Percentiles rank a stretch among this genome's conserved stretches.
phyloP scores from a whole-genome alignment of 129 eudicot species.

The Lonicera japonica region DNA sequence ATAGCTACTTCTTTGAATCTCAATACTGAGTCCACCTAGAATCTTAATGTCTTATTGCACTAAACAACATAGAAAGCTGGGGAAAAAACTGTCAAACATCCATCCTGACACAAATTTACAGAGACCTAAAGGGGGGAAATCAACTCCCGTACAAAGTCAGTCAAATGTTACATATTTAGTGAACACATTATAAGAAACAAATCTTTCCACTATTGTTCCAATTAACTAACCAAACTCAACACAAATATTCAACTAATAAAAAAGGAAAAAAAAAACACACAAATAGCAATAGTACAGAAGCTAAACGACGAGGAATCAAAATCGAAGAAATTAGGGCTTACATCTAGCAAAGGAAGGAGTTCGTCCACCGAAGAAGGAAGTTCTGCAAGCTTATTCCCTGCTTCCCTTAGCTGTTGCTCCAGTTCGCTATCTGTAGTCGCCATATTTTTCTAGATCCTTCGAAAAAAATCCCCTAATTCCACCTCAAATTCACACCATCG shows the following conservation, averaged over 20 bases:
- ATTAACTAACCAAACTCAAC: neutral
- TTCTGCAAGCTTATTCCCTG: slow-evolving; percentile 43
- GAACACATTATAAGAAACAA: no score
- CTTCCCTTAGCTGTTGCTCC: slow-evolving; percentile 50
- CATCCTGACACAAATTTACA: no score
- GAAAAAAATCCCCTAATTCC: neutral
- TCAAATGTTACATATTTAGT: no score
- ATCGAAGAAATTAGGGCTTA: slow-evolving; percentile 25
- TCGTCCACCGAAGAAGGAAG: slow-evolving; percentile 50
- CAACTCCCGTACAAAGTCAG: no score
- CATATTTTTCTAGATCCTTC: slow-evolving; percentile 20
- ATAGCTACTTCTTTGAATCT: no score
- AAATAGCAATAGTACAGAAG: no score
- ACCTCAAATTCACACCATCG: slow-evolving; percentile 1
- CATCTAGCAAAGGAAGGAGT: slow-evolving; percentile 74
- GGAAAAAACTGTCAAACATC: no score
- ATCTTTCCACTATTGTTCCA: neutral
- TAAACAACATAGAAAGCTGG: no score
- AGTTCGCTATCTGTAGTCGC: slow-evolving; percentile 28
- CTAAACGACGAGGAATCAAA: neutral
- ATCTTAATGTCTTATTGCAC: no score
- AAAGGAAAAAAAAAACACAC: neutral
- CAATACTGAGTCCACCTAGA: no score
- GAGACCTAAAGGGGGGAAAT: no score
- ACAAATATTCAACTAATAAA: neutral